Conservation (phyloP, 306 rosid species). For the Prunus dulcis region DNA sequence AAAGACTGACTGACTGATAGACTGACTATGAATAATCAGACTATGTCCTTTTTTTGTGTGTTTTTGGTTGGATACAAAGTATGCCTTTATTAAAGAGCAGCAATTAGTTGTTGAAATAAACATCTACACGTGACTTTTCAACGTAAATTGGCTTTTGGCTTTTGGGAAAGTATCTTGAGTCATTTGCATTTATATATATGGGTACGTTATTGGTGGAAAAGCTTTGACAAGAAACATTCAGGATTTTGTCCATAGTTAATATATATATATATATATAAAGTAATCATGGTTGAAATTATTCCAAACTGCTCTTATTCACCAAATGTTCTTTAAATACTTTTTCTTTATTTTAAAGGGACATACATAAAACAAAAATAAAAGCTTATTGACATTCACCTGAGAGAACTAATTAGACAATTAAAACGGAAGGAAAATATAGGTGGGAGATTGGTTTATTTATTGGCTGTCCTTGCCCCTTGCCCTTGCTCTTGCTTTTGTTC, state of each 20-base stretch:
- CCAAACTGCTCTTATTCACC: too few relatives aligned
- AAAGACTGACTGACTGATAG: too few relatives aligned
- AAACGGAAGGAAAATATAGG: background rate
- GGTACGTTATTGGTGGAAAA: slow-evolving; percentile 2
- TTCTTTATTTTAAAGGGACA: too few relatives aligned
- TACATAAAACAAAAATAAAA: background rate
- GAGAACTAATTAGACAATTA: background rate
- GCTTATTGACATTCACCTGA: background rate
- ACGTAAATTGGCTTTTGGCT: background rate
- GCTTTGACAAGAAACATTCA: background rate
- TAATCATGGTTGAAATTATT: too few relatives aligned
- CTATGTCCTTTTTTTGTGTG: too few relatives aligned
- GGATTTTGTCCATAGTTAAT: background rate
- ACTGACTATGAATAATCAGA: too few relatives aligned
- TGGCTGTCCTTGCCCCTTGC: background rate
- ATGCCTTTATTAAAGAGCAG: background rate
- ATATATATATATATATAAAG: too few relatives aligned
- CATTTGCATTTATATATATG: background rate
- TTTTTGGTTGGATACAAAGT: background rate
- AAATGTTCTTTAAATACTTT: too few relatives aligned
- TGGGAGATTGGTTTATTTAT: background rate
- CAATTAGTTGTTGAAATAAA: background rate
- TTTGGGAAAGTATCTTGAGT: background rate
- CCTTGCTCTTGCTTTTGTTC: too few relatives aligned
- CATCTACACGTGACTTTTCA: background rate